Conservation (phyloP, 2,329 filamentous ascomycete species). For the Colletotrichum sp. region DNA sequence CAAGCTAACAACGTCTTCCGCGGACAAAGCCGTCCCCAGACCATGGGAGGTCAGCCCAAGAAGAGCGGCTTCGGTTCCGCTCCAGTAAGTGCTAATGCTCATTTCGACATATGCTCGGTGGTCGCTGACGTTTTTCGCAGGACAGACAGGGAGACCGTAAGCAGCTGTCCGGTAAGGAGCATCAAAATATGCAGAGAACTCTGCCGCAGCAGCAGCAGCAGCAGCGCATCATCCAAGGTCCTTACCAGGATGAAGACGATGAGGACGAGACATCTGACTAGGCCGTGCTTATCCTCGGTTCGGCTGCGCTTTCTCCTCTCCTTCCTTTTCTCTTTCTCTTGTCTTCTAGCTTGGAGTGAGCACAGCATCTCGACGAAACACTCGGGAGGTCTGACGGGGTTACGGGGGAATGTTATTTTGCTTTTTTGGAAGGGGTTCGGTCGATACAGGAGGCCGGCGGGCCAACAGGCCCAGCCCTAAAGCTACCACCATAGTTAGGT, state of each 20-base stretch:
- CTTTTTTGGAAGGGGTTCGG: neutral
- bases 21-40: neutral
- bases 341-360: neutral
- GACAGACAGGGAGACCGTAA: slow-evolving; percentile 2
- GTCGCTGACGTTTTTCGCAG: neutral
- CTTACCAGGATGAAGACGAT: neutral
- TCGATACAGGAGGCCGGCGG: neutral
- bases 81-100: neutral
- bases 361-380: neutral
- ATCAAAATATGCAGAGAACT: neutral
- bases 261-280: slow-evolving; percentile 3
- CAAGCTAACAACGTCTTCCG: neutral
- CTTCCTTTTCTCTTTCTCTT: neutral
- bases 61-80: neutral
- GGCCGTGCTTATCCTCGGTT: neutral
- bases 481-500: neutral
- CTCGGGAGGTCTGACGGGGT: neutral
- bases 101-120: neutral
- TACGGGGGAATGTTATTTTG: neutral
- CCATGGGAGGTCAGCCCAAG: neutral
- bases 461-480: neutral
- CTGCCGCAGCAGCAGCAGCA: neutral
- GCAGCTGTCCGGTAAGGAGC: slow-evolving; percentile 8
- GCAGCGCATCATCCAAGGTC: neutral
- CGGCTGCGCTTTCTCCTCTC: neutral